A percentile compares a stretch with the other conserved stretches of the same genome.
These are phyloP conservation scores for Parasitella parasitica DNA, from an alignment of 371 early-diverging fungal species.

Conservation along the genomic window DNA sequence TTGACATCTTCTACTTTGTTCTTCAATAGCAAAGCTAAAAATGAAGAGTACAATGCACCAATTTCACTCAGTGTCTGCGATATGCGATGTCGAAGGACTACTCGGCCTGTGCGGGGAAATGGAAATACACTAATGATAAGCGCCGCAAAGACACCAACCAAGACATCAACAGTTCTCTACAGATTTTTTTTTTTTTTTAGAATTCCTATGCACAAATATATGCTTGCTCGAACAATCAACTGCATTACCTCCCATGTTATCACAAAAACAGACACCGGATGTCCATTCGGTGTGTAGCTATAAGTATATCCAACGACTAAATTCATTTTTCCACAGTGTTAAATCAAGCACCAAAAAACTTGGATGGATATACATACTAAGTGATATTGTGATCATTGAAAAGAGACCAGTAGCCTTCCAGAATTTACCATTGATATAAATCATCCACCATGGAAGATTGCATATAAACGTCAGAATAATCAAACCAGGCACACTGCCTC, in stretches of 20 bases:
- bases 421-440: constrained; percentile 45
- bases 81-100: constrained; percentile 44
- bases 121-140: constrained; percentile 40
- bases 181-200: no score
- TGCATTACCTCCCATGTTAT: constrained; percentile 34
- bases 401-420: constrained; percentile 48
- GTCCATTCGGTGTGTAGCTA: constrained; percentile 11
- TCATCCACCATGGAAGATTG: constrained; percentile 43
- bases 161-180: constrained; percentile 32
- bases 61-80: constrained; percentile 36
- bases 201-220: no score
- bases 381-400: constrained; percentile 39
- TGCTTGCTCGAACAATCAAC: no score
- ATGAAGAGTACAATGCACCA: constrained; percentile 41
- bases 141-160: constrained; percentile 43
- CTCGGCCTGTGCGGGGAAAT: constrained; percentile 41
- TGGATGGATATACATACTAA: constrained; percentile 46
- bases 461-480: constrained; percentile 34
- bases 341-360: no score
- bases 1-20: constrained; percentile 15
- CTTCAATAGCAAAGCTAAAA: constrained; percentile 38
- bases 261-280: constrained; percentile 24
- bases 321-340: no score
- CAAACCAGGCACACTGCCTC: constrained; percentile 27
- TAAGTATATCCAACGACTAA: constrained; percentile 48